A percentile compares a stretch with the other conserved stretches of the same genome.
Conservation (phyloP, 208 protist species). For the Leishmania guyanensis region DNA sequence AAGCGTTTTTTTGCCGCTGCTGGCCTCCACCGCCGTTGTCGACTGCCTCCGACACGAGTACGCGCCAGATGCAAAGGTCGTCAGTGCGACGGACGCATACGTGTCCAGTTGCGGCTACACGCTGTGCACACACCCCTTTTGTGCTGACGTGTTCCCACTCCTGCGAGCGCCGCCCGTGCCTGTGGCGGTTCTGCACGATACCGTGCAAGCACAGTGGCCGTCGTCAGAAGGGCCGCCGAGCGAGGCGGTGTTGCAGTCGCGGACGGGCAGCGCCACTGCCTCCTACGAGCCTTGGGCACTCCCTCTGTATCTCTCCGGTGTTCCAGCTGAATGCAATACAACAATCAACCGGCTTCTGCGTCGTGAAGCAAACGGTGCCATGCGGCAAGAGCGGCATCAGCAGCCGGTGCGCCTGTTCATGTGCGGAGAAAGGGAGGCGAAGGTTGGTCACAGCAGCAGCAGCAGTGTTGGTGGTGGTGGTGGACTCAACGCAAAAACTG, state of each 20-base stretch:
- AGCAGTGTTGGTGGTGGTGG: background rate
- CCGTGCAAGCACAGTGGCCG: constrained; percentile 11
- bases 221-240: background rate
- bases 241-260: background rate
- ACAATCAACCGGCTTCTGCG: constrained; percentile 33
- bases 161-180: constrained; percentile 14
- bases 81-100: constrained; percentile 63
- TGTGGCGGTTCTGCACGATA: constrained; percentile 7
- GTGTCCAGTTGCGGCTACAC: constrained; percentile 69
- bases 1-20: constrained; percentile 19
- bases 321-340: constrained; percentile 30
- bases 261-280: background rate
- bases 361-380: constrained; percentile 16
- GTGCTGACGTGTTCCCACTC: constrained; percentile 49
- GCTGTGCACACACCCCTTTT: constrained; percentile 60
- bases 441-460: background rate
- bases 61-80: constrained; percentile 28
- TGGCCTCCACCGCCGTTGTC: constrained; percentile 33
- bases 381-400: constrained; percentile 21
- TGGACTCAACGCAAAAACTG: background rate
- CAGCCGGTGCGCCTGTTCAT: constrained; percentile 24
- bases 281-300: constrained; percentile 26
- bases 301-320: constrained; percentile 27
- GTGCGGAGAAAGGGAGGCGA: constrained; percentile 3
- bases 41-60: constrained; percentile 33